phyloP scores from a whole-genome alignment of 1,284 basidiomycete genomes.

The Xerocomus amazonicus region DNA sequence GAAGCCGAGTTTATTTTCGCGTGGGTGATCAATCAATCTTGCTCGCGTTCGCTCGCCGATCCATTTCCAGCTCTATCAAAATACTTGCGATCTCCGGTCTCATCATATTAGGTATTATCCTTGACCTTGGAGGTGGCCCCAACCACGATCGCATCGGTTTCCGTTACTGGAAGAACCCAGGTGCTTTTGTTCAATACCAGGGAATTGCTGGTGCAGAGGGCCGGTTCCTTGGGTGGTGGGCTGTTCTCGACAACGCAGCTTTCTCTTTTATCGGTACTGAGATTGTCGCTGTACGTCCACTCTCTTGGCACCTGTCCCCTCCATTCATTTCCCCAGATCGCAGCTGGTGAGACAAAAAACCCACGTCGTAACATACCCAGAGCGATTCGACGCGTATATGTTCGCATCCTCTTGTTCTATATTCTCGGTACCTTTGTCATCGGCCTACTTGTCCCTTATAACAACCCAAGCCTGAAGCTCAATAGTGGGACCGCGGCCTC shows the following conservation, averaged over 20 bases:
- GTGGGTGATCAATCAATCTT: conserved; percentile 22
- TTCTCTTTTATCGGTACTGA: conserved; percentile 78
- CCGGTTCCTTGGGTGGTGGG: conserved; percentile 52
- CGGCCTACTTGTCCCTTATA: conserved; percentile 61
- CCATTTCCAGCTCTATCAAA: conserved; percentile 50
- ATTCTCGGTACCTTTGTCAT: conserved; percentile 50
- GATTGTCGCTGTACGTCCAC: conserved; percentile 63
- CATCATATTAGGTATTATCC: conserved; percentile 41
- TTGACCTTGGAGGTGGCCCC: conserved; percentile 61
- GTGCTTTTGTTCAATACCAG: conserved; percentile 48
- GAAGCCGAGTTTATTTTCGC: conserved; percentile 57
- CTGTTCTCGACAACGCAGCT: conserved; percentile 57
- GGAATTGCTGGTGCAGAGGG: conserved; percentile 46
- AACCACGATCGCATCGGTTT: conserved; percentile 48
- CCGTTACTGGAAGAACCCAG: conserved; percentile 54
- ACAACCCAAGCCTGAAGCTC: conserved; percentile 47
- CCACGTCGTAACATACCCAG: conserved; percentile 52
- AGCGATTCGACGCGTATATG: conserved; percentile 64
- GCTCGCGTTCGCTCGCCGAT: neutral
- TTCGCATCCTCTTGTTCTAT: conserved; percentile 69
- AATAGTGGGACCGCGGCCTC: conserved; percentile 49
- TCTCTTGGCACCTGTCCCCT: neutral
- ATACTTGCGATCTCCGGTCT: conserved; percentile 55
- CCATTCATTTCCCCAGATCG: conserved; percentile 41
- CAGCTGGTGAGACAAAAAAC: conserved; percentile 60